phyloP scores from a whole-genome alignment of 2,329 filamentous ascomycete genomes.

The Pseudogymnoascus sp. region DNA sequence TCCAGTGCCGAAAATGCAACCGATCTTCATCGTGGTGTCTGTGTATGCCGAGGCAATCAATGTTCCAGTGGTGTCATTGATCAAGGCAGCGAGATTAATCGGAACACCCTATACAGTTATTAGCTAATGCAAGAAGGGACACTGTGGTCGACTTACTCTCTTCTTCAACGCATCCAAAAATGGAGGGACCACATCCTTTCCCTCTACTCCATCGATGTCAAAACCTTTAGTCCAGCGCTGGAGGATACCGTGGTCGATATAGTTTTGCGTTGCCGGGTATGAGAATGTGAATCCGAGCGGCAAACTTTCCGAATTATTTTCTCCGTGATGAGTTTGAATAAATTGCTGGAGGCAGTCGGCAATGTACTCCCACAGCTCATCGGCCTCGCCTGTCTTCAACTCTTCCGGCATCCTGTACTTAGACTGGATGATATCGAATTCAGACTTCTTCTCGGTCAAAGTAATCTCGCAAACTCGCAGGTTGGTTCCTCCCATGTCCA shows the following conservation, averaged over 20 bases:
- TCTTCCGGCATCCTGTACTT: constrained; percentile 94
- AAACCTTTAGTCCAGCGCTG: constrained; percentile 98
- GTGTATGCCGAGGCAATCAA: constrained; percentile 95
- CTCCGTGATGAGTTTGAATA: constrained; percentile 73
- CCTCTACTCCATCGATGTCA: constrained; percentile 86
- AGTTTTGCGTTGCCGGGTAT: constrained; percentile 87
- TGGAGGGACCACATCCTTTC: constrained; percentile 80
- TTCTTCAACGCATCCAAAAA: constrained; percentile 70
- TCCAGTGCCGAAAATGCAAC: constrained; percentile 96
- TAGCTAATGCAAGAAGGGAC: constrained; percentile 12
- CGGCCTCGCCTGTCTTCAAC: constrained; percentile 73
- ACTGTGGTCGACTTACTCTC: constrained; percentile 41
- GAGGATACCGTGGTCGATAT: constrained; percentile 84
- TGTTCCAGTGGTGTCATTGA: constrained; percentile 97
- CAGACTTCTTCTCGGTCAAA: constrained; percentile 76
- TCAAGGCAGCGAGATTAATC: constrained; percentile 85
- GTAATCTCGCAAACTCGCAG: constrained; percentile 90
- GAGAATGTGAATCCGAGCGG: constrained; percentile 94
- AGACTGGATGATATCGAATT: constrained; percentile 91
- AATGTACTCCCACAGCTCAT: constrained; percentile 92
- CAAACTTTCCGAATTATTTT: constrained; percentile 54
- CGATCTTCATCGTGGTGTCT: constrained; percentile 86
- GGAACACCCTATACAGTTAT: constrained; percentile 60
- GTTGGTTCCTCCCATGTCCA: constrained; percentile 97
- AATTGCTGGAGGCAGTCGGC: constrained; percentile 89